Base-by-base conservation (phyloP, 2,329 filamentous ascomycete genomes). In the Epichloe sibirici region DNA sequence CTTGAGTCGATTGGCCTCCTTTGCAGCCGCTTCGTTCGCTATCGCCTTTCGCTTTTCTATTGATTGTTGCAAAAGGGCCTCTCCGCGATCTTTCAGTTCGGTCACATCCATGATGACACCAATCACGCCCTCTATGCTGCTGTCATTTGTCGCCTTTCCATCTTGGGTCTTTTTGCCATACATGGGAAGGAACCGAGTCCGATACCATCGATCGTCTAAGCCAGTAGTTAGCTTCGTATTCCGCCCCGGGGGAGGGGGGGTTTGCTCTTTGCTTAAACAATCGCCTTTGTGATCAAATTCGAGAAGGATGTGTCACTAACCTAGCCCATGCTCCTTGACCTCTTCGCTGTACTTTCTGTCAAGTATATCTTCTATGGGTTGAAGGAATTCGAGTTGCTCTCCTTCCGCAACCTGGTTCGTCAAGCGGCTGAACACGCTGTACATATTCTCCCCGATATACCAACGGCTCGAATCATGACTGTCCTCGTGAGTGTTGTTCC, bases 51-150 rank as follows among this genome's bases (percentile, higher is more conserved):
- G 74, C 60, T 89, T 90, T 59, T 88, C 85, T 58, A 77, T 78
- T 44, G 82, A 81, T 59, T 86, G 80, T 54, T 76, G 73, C 54
- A 78, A 74, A 13, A 89, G 65, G 40, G 83, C 80, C 43, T 76
- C 71, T 58, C 85, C 84, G 51, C 81, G 76, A 53, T 78, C 72
- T 57, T 83, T 83, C 31, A 88, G 66, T 59, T 88, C 84, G 0
- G 86, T 90, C 5, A 90, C 80, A 61, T 90, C 86, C 77, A 89
- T 86, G 45, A 85, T 83, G n/a, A 90, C 79, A 2, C 85, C 86
- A 53, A 89, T 87, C 2, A 87, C 84, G 1, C 86, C 86, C 56
- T 87, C 82, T 21, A 89, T 74, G 48, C 71, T 76, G 3, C 70
- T 66, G 13, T 78, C 72, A 13, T 66, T 58, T 4, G 57, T 68